Conservation (phyloP, 805 yeast genomes). For the Wickerhamiella australiensis region DNA sequence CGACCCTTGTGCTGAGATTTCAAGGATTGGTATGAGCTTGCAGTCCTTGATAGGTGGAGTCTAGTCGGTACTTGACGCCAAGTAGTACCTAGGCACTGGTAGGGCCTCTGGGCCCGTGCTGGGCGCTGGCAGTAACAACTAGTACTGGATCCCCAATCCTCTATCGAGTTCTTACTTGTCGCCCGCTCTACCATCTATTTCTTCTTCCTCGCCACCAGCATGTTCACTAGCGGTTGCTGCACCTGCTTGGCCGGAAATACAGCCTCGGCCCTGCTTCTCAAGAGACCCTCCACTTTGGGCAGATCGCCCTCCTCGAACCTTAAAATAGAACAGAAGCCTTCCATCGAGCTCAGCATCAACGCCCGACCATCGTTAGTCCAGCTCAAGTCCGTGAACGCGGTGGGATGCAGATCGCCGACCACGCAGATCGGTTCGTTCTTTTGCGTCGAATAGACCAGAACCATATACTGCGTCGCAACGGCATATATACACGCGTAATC, state of each 20-base stretch:
- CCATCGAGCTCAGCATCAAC: slow-evolving; percentile 70
- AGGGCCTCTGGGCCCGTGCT: too few relatives aligned
- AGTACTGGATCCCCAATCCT: neutral
- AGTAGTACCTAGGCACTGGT: too few relatives aligned
- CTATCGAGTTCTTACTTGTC: neutral
- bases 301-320: slow-evolving; percentile 41
- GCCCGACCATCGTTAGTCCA: slow-evolving; percentile 73
- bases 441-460: slow-evolving; percentile 72
- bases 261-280: too few relatives aligned
- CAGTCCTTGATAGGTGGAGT: too few relatives aligned
- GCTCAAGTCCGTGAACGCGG: slow-evolving; percentile 72
- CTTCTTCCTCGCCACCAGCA: slow-evolving; percentile 18
- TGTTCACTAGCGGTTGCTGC: slow-evolving; percentile 14
- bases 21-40: too few relatives aligned
- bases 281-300: slow-evolving; percentile 7
- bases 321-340: slow-evolving; percentile 77
- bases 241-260: slow-evolving; percentile 17
- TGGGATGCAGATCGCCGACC: slow-evolving; percentile 72
- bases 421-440: slow-evolving; percentile 54
- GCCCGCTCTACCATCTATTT: neutral
- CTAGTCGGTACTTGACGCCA: too few relatives aligned
- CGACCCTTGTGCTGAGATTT: too few relatives aligned
- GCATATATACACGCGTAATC: slow-evolving; percentile 74
- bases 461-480: slow-evolving; percentile 81
- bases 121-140: too few relatives aligned